Conservation (phyloP, 345 rosid genomes). For the Gossypium raimondii region DNA sequence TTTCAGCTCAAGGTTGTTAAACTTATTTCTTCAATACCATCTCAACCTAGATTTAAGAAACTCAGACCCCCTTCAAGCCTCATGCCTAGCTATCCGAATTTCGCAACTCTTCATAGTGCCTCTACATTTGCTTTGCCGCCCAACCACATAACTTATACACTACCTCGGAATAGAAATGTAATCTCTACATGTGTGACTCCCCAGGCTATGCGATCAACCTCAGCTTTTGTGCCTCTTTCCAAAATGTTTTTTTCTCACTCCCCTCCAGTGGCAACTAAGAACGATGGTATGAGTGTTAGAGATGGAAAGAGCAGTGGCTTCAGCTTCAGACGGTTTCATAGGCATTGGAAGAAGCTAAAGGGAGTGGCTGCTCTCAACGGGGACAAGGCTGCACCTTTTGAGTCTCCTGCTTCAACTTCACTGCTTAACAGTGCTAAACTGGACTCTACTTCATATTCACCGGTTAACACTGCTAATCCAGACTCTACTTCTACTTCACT, state of each 20-base stretch:
- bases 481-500: conserved; percentile 6
- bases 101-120: conserved; percentile 7
- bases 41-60: conserved; percentile 29
- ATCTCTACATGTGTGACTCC: conserved; percentile 20
- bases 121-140: conserved; percentile 20
- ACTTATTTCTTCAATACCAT: conserved; percentile 23
- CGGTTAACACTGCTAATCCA: conserved; percentile 12
- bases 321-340: conserved; percentile 22
- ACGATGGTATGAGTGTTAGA: conserved; percentile 13
- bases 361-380: conserved; percentile 31
- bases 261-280: conserved; percentile 20
- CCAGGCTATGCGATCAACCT: conserved; percentile 19
- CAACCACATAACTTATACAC: conserved; percentile 21
- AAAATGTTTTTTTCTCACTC: conserved; percentile 41
- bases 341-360: conserved; percentile 35
- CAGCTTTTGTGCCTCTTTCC: conserved; percentile 16
- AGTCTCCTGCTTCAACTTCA: conserved; percentile 24
- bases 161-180: conserved; percentile 16
- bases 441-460: conserved; percentile 15
- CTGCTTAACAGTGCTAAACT: conserved; percentile 21
- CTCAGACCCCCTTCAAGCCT: conserved; percentile 20
- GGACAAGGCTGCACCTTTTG: conserved; percentile 18
- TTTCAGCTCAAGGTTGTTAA: conserved; percentile 39
- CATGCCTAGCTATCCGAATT: conserved; percentile 12
- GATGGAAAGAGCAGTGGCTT: conserved; percentile 22